These are phyloP conservation scores for Trifolium repens DNA, from an alignment of 306 rosid species.

Conservation along the genomic window DNA sequence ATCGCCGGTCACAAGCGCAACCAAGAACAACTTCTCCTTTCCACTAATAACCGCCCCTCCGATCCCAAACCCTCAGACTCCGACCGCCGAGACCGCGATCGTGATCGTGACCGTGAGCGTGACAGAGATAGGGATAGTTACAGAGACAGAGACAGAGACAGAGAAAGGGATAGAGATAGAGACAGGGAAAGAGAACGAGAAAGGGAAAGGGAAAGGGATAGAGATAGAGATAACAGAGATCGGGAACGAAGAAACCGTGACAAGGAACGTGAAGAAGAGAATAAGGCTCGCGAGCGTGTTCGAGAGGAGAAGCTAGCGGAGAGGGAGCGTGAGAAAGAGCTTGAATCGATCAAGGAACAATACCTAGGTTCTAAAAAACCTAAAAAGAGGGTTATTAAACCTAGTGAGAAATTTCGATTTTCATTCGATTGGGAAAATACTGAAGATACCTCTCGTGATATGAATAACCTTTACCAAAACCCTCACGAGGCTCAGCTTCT, in stretches of 20 bases:
- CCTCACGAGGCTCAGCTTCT: conserved; percentile 93
- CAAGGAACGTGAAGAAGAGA: conserved; percentile 51
- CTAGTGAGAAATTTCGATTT: conserved; percentile 91
- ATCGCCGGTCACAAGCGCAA: conserved; percentile 58
- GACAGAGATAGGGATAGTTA: conserved; percentile 32
- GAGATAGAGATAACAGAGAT: conserved; percentile 50
- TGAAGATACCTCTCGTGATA: conserved; percentile 87
- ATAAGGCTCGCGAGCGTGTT: conserved; percentile 64
- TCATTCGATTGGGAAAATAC: conserved; percentile 96
- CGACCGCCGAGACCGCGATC: conserved; percentile 67
- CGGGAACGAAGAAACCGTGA: conserved; percentile 45
- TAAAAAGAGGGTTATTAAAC: conserved; percentile 86
- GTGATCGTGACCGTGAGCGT: conserved; percentile 31
- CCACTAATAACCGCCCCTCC: conserved; percentile 43
- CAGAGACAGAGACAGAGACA: conserved; percentile 22
- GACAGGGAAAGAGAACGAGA: conserved; percentile 55
- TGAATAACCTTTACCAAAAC: conserved; percentile 79
- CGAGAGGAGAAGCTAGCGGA: conserved; percentile 70
- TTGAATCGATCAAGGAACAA: conserved; percentile 81
- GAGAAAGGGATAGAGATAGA: conserved; percentile 33
- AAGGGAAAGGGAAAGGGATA: conserved; percentile 43
- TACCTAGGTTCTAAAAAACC: conserved; percentile 87
- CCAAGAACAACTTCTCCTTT: conserved; percentile 55
- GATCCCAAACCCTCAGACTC: conserved; percentile 56
- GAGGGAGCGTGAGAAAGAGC: conserved; percentile 81